Evolutionary conservation across 805 yeast species (phyloP), one percentile per base, ranked within the genome.

Genomic region (Wickerhamiella qilinensis): DNA sequence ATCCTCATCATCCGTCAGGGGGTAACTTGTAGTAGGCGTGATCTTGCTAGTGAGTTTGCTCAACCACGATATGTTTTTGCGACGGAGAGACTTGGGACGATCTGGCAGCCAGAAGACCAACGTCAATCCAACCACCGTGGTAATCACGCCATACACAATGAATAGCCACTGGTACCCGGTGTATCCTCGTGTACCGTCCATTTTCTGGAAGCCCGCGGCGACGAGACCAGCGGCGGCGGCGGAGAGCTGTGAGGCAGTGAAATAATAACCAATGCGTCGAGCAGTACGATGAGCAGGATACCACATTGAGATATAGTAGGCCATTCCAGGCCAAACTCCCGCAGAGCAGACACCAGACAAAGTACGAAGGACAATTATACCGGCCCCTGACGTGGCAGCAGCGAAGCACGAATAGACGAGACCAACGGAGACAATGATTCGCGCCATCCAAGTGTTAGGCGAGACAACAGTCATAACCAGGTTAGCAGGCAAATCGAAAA

Each of bases 291-390:
- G 75, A 38, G 75, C 70, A 2, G 94, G 94, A 52, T 83, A 83
- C 88, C 93, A 83, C 49, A 82, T 60, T 0, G 86, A 72, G 32
- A 83, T 65, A 51, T 83, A 83, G 58, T 82, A 83, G 18, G 84
- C 73, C 77, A 83, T 65, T 8, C 93, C 93, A 1, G 93, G 93
- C 93, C 93, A 82, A 3, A 82, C 73, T 31, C 93, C 93, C 9
- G 93, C 91, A 38, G 82, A 82, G 41, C 77, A 78, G 40, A 77
- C 47, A 35, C 93, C 93, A 21, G 78, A 68, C 41, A 83, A 65
- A 42, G 82, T 73, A 46, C 93, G 65, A 32, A 75, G 57, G 2
- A 85, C 93, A 41, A 75, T 72, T 22, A 83, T 60, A 4, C 88
- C 88, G 7, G 66, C 51, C 3, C 69, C 59, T 38, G 64, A 67